A percentile compares a stretch with the other conserved stretches of the same genome.
Evolutionary conservation across 1,284 basidiomycete species (phyloP).

Genomic region (Peniophora sp.): DNA sequence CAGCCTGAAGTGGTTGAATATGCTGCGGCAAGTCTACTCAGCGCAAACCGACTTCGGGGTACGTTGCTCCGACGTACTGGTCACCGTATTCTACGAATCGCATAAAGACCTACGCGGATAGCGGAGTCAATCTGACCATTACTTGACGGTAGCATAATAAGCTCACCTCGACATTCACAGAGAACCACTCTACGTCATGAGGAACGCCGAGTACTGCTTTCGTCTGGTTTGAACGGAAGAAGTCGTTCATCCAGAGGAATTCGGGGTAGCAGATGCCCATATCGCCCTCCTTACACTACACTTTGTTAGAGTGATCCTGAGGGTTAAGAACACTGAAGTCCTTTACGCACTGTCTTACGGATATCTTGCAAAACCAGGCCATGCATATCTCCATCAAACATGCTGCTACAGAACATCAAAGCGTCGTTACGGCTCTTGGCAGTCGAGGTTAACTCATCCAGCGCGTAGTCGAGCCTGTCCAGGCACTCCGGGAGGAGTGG

Average conservation of each 20-base stretch:
- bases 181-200: conserved; percentile 6
- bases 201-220: conserved; percentile 19
- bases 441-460: conserved; percentile 9
- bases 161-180: conserved; percentile 12
- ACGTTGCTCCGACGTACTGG: too few species aligned
- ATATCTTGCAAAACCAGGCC: conserved; percentile 3
- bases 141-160: too few species aligned
- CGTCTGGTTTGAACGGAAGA: conserved; percentile 14
- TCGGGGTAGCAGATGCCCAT: conserved; percentile 11
- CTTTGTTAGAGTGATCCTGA: neutral
- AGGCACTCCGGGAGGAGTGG: conserved; percentile 17
- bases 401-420: conserved; percentile 4
- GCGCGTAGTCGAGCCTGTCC: conserved; percentile 19
- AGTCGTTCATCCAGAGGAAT: conserved; percentile 14
- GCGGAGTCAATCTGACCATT: conserved; percentile 6
- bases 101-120: neutral
- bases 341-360: neutral
- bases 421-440: conserved; percentile 7
- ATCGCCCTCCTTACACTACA: conserved; percentile 1
- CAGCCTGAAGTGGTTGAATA: conserved; percentile 12
- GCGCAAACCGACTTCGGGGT: too few species aligned
- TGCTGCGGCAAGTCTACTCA: neutral
- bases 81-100: too few species aligned
- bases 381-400: conserved; percentile 6
- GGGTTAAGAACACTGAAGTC: neutral